Conservation (phyloP, 306 rosid species). For the Nissolia schottii region DNA sequence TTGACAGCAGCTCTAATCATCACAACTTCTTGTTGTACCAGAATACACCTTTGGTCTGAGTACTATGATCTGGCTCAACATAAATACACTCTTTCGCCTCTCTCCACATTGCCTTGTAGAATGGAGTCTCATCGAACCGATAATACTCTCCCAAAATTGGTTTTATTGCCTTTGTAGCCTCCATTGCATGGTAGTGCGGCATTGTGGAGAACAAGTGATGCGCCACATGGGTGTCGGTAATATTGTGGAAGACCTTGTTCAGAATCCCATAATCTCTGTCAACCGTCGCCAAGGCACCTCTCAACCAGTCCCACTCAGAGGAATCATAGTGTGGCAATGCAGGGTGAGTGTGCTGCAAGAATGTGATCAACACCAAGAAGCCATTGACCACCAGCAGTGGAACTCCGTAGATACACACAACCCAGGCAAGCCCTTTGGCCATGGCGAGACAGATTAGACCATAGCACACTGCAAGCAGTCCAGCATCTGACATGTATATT, state of each 20-base stretch:
- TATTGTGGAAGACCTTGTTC: constrained; percentile 92
- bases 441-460: constrained; percentile 56
- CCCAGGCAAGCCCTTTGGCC: constrained; percentile 78
- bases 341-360: constrained; percentile 89
- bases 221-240: constrained; percentile 93
- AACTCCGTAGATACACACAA: constrained; percentile 67
- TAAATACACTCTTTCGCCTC: constrained; percentile 82
- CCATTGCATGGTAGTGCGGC: constrained; percentile 98
- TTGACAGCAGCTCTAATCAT: constrained; percentile 1
- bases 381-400: constrained; percentile 80
- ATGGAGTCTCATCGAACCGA: constrained; percentile 62
- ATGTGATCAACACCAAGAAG: constrained; percentile 84
- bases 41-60: constrained; percentile 58
- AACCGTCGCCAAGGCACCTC: constrained; percentile 88
- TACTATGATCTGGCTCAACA: constrained; percentile 68
- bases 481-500: constrained; percentile 69
- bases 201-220: constrained; percentile 92
- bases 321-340: constrained; percentile 83
- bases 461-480: constrained; percentile 50
- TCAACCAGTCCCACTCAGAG: constrained; percentile 93
- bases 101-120: constrained; percentile 72
- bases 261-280: constrained; percentile 87
- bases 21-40: constrained; percentile 76
- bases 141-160: constrained; percentile 90
- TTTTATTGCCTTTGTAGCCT: constrained; percentile 86